Evolutionary conservation across 495 filamentous ascomycete species (phyloP).

Genomic region (Pyrenopolyporus hunteri): DNA sequence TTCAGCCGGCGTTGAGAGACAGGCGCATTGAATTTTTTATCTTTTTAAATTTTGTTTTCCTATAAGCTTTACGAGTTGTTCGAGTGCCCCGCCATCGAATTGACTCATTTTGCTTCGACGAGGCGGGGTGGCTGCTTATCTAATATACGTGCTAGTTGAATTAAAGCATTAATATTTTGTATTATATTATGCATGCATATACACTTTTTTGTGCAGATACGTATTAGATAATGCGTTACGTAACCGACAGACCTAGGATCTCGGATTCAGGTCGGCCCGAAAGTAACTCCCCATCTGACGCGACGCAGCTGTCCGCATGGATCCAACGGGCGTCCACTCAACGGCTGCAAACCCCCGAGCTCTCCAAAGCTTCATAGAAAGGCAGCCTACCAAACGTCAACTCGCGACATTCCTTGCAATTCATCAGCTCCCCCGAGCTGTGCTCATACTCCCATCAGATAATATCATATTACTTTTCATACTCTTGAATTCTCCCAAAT

Average conservation of each 20-base stretch:
- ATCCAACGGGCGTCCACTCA: conserved; percentile 6
- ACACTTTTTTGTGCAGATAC: too few species aligned
- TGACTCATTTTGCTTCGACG: conserved; percentile 18
- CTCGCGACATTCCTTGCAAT: conserved; percentile 31
- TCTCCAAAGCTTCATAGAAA: conserved; percentile 34
- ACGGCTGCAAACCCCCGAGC: conserved; percentile 26
- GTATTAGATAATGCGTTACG: too few species aligned
- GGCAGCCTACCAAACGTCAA: conserved; percentile 35
- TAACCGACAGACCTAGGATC: neutral
- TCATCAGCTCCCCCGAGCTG: conserved; percentile 30
- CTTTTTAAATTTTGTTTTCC: neutral
- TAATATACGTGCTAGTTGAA: conserved; percentile 6
- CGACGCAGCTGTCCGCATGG: neutral
- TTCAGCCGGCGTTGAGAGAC: conserved; percentile 7
- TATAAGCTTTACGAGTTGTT: neutral
- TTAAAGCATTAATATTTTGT: too few species aligned
- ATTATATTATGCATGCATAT: too few species aligned
- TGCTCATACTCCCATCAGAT: conserved; percentile 19
- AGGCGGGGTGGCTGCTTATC: neutral
- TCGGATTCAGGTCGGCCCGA: conserved; percentile 22
- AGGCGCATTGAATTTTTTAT: conserved; percentile 19
- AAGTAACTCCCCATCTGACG: neutral
- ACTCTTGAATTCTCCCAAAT: conserved; percentile 36
- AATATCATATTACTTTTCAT: conserved; percentile 6
- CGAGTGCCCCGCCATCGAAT: conserved; percentile 31